phyloP scores from a whole-genome alignment of 352 stramenopile species.

The Hyaloperonospora arabidopsidis region DNA sequence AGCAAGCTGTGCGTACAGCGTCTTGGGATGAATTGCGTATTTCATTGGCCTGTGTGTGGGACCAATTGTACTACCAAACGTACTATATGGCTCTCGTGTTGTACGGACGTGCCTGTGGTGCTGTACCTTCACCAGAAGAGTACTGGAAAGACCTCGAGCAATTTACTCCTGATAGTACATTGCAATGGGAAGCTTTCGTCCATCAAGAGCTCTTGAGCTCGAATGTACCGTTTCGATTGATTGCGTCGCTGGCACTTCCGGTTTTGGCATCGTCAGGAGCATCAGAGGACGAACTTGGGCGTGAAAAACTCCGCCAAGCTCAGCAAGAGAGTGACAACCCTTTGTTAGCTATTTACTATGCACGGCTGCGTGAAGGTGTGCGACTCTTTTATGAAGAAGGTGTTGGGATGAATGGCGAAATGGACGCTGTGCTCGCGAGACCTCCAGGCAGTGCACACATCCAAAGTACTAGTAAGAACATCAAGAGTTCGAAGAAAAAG shows the following conservation, averaged over 20 bases:
- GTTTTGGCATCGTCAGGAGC: slow-evolving; percentile 9
- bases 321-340: slow-evolving; percentile 32
- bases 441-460: slow-evolving; percentile 21
- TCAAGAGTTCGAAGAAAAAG: slow-evolving; percentile 49
- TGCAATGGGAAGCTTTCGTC: slow-evolving; percentile 48
- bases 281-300: slow-evolving; percentile 17
- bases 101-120: slow-evolving; percentile 53
- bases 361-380: slow-evolving; percentile 55
- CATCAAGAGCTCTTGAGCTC: slow-evolving; percentile 36
- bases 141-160: slow-evolving; percentile 53
- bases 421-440: slow-evolving; percentile 58
- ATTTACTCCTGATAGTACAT: slow-evolving; percentile 32
- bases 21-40: slow-evolving; percentile 55
- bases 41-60: slow-evolving; percentile 48
- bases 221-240: slow-evolving; percentile 11
- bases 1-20: slow-evolving; percentile 36
- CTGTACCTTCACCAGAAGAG: slow-evolving; percentile 45
- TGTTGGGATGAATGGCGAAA: slow-evolving; percentile 70
- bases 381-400: slow-evolving; percentile 73
- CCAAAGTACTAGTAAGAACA: slow-evolving; percentile 12
- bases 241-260: slow-evolving; percentile 44
- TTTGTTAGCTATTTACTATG: slow-evolving; percentile 51
- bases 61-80: slow-evolving; percentile 78
- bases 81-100: slow-evolving; percentile 70
- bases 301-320: slow-evolving; percentile 13